These are phyloP conservation scores for Saccharomycopsis fodiens DNA, from an alignment of 805 yeast species.

Conservation along the genomic window DNA sequence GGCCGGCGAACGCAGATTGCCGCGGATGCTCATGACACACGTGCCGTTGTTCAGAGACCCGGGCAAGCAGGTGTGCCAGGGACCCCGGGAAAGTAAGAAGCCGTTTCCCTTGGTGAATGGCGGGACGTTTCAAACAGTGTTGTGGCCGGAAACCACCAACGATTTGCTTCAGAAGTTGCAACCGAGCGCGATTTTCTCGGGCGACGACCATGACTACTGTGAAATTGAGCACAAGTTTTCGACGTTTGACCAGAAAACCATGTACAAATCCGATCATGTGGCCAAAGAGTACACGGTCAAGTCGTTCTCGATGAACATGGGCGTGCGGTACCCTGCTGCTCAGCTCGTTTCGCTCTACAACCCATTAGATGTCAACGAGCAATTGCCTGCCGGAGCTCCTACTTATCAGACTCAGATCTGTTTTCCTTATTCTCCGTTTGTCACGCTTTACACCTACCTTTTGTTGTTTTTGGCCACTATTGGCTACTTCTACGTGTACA, in stretches of 20 bases:
- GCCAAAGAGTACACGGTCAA: slow-evolving; percentile 82
- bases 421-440: slow-evolving; percentile 25
- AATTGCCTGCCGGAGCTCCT: slow-evolving; percentile 16
- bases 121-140: slow-evolving; percentile 83
- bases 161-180: slow-evolving; percentile 48
- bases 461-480: slow-evolving; percentile 3
- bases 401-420: slow-evolving; percentile 43
- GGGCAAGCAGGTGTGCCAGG: slow-evolving; percentile 61
- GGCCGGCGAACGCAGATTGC: slow-evolving; percentile 29
- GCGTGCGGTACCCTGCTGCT: slow-evolving; percentile 76
- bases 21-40: slow-evolving; percentile 71
- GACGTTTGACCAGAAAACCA: slow-evolving; percentile 13
- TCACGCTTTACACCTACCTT: slow-evolving; percentile 13
- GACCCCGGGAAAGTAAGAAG: slow-evolving; percentile 58
- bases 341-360: slow-evolving; percentile 67
- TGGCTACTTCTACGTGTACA: not conserved
- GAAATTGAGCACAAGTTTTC: slow-evolving; percentile 49
- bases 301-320: slow-evolving; percentile 89
- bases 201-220: slow-evolving; percentile 97
- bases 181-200: slow-evolving; percentile 73
- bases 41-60: slow-evolving; percentile 80
- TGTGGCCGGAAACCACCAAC: slow-evolving; percentile 52
- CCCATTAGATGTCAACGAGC: slow-evolving; percentile 26
- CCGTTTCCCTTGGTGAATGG: slow-evolving; percentile 70
- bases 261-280: slow-evolving; percentile 22